phyloP scores from a whole-genome alignment of 75 land plant genomes.

The Azolla pinnata region DNA sequence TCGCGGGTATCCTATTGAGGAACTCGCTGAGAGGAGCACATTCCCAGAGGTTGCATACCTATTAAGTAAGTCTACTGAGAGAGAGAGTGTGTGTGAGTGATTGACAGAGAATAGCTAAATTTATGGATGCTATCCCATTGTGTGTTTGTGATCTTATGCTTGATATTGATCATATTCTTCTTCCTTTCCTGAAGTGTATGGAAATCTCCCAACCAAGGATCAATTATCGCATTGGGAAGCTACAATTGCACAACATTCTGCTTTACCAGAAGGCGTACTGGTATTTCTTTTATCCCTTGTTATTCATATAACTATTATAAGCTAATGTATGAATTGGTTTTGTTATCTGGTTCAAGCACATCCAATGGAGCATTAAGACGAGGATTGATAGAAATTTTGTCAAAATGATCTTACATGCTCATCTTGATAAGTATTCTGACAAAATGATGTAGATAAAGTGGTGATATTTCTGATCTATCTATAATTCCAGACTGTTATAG shows the following conservation, averaged over 20 bases:
- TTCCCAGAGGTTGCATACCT: conserved; percentile 14
- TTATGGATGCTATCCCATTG: not conserved
- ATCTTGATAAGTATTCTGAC: too few species aligned
- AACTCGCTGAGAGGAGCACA: conserved; percentile 77
- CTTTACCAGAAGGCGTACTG: conserved; percentile 18
- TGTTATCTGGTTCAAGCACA: too few species aligned
- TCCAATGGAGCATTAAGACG: too few species aligned
- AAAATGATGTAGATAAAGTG: not conserved
- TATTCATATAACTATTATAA: too few species aligned
- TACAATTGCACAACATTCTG: conserved; percentile 14
- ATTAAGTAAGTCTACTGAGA: conserved; percentile 8
- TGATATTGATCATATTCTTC: not conserved
- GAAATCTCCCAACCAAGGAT: conserved; percentile 10
- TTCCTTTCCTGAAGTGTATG: conserved; percentile 12
- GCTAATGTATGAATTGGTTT: too few species aligned
- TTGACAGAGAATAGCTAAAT: too few species aligned
- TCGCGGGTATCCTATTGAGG: conserved; percentile 74
- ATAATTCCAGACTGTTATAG: conserved; percentile 62
- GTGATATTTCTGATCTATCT: conserved; percentile 1
- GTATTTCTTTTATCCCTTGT: conserved; percentile 1
- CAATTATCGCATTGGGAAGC: conserved; percentile 14
- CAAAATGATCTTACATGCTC: too few species aligned
- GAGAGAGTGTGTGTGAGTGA: too few species aligned
- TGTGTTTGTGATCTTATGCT: too few species aligned
- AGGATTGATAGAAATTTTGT: too few species aligned